phyloP scores from a whole-genome alignment of 2,329 filamentous ascomycete species.

The Colletotrichum scovillei region DNA sequence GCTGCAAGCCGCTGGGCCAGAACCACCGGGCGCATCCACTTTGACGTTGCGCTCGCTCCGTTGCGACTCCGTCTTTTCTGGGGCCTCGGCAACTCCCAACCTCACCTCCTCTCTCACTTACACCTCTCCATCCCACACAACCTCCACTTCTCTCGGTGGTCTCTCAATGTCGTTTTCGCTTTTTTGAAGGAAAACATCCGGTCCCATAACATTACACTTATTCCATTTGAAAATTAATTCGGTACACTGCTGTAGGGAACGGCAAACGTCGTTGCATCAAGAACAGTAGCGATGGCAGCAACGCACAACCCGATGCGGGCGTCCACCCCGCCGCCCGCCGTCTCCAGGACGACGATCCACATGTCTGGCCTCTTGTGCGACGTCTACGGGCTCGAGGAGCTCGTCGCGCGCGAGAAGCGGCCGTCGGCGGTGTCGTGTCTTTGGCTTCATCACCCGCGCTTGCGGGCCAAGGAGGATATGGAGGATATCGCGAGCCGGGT shows the following conservation, averaged over 20 bases:
- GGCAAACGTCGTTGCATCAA: too few species aligned
- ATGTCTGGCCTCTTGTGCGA: slow-evolving; percentile 84
- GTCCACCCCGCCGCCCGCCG: slow-evolving; percentile 51
- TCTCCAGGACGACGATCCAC: slow-evolving; percentile 75
- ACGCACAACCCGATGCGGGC: slow-evolving; percentile 36
- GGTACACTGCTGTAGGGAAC: too few species aligned
- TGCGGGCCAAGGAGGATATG: slow-evolving; percentile 80
- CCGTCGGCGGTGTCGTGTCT: slow-evolving; percentile 75
- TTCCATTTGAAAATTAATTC: too few species aligned
- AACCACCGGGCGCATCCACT: slow-evolving; percentile 12
- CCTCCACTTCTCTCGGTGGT: not conserved
- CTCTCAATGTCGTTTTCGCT: not conserved
- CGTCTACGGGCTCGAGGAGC: slow-evolving; percentile 83
- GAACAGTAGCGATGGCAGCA: slow-evolving; percentile 38
- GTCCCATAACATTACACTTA: not conserved
- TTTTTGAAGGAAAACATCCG: too few species aligned
- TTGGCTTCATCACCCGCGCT: slow-evolving; percentile 91
- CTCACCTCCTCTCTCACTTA: not conserved
- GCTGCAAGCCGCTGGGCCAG: not conserved
- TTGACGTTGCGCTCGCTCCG: not conserved
- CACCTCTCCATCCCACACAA: not conserved
- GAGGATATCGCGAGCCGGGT: slow-evolving; percentile 75
- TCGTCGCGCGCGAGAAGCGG: slow-evolving; percentile 54
- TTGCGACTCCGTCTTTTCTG: slow-evolving; percentile 6
- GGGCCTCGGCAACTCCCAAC: slow-evolving; percentile 23